Base-by-base conservation (phyloP, 139 green algal genomes). In the Ettlia oleoabundans region DNA sequence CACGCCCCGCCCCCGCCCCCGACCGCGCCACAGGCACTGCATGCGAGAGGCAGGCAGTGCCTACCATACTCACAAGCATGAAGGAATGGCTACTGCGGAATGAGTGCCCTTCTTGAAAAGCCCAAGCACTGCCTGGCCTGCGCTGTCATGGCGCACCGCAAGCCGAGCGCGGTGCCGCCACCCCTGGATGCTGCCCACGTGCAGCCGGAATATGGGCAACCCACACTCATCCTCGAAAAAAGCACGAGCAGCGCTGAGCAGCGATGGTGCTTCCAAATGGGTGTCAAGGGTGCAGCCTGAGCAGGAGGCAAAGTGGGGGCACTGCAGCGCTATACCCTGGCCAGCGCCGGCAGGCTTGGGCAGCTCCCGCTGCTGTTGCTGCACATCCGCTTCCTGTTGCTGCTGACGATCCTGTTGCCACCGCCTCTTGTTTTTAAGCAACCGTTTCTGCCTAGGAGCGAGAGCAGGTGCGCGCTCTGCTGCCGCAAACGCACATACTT, bases 151-250 rank as follows among this genome's bases (percentile, higher is more conserved):
- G 5, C 89, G 67, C 7, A 94, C 91, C 0, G 91, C 91, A 51
- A 94, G 84, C 58, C 90, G 89, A 33, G 91, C 89, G 0, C 91
- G 73, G 55, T 69, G 86, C 15, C 91, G 87, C 91, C 91, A 94
- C 1, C 78, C 82, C 15, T 84, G 82, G 0, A 68, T 26, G 0
- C 78, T 52, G 1, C 80, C 86, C 15, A 24, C 69, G 58, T 83
- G 43, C 52, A 86, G 28, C 35, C 41, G 10, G 41, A 84, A 82
- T 40, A 37, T n/a, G 9, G 3, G 9, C 13, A 28, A n/a, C 7
- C n/a, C 58, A 10, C 70, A 71, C 52, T 81, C 65, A 18, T 51
- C 71, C 1, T 35, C 32, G 47, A 91, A 91, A 67, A 85, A 93
- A 19, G 28, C 52, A 26, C 19, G 19, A 4, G 89, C 89, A 21